phyloP scores from a whole-genome alignment of 352 stramenopile species.

The Vaucheria bursata region DNA sequence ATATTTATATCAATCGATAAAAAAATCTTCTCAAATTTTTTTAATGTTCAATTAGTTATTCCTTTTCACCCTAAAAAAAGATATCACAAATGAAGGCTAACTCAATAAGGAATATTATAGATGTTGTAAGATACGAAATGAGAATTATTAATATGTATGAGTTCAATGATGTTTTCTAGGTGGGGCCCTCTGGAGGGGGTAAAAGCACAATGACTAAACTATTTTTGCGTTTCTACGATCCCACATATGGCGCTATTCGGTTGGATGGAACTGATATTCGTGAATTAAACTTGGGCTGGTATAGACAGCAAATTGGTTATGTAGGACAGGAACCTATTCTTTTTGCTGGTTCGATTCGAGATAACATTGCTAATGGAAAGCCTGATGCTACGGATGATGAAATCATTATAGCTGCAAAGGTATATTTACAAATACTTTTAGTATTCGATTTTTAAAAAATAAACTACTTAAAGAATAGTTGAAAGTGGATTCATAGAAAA shows the following conservation, averaged over 20 bases:
- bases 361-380: constrained; percentile 51
- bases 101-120: too few species aligned
- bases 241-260: constrained; percentile 31
- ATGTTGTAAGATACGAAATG: too few species aligned
- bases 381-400: constrained; percentile 63
- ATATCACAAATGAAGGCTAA: not conserved
- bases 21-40: not conserved
- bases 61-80: not conserved
- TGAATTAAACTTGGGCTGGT: constrained; percentile 52
- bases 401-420: constrained; percentile 64
- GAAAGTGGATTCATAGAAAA: too few species aligned
- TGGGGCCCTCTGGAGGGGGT: constrained; percentile 53
- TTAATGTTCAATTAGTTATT: not conserved
- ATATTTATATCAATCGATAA: not conserved
- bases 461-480: too few species aligned
- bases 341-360: constrained; percentile 57
- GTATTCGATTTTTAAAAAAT: too few species aligned
- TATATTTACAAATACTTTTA: too few species aligned
- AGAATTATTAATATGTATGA: not conserved
- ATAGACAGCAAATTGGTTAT: constrained; percentile 53
- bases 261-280: constrained; percentile 46
- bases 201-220: constrained; percentile 57
- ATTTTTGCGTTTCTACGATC: constrained; percentile 60
- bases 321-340: constrained; percentile 57
- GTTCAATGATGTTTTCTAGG: not conserved